A percentile compares a stretch with the other conserved stretches of the same genome.
Conservation (phyloP, 257 asterid genomes). For the Linaria vulgaris region DNA sequence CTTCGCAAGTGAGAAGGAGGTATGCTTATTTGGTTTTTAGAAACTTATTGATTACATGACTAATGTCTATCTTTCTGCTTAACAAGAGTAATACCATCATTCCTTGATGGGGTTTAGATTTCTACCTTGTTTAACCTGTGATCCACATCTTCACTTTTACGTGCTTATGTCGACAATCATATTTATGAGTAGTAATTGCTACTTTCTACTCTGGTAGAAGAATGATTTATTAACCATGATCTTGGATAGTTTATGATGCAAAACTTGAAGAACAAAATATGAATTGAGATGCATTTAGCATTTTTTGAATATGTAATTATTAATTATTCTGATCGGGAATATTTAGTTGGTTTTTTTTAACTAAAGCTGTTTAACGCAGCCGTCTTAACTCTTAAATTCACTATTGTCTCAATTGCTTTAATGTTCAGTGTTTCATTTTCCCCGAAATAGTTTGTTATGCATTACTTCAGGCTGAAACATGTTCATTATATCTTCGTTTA, state of each 20-base stretch:
- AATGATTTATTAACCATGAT: not conserved
- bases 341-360: no score
- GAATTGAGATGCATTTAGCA: no score
- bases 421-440: not conserved
- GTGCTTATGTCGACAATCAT: not conserved
- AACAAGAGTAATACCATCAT: not conserved
- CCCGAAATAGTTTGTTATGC: not conserved
- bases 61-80: not conserved
- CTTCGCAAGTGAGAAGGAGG: conserved; percentile 60
- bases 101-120: conserved; percentile 14
- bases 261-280: no score
- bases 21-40: conserved; percentile 33
- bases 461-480: no score
- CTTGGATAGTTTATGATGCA: no score
- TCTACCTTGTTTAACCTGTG: not conserved
- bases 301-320: no score
- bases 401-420: conserved; percentile 8
- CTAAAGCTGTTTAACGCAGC: no score
- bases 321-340: no score
- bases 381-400: no score
- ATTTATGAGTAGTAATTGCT: conserved; percentile 2
- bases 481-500: no score
- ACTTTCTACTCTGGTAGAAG: conserved; percentile 10
- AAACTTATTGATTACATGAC: conserved; percentile 1
- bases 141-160: not conserved